Conservation (phyloP, 768 basidiomycete genomes). For the Boletus rufocinnamomeus region DNA sequence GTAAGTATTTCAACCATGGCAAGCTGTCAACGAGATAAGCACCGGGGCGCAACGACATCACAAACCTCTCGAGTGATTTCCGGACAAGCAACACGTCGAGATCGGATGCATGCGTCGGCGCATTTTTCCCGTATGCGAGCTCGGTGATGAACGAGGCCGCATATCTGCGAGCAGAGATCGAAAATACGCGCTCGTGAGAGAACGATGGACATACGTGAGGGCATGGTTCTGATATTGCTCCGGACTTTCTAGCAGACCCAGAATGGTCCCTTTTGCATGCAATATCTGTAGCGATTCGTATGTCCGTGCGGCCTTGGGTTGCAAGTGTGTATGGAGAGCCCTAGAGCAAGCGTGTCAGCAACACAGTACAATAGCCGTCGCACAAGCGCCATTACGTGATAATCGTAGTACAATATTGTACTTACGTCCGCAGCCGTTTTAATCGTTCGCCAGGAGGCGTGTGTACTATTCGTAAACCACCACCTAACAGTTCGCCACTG, state of each 20-base stretch:
- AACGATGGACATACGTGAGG: conserved; percentile 39
- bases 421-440: conserved; percentile 54
- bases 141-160: conserved; percentile 19
- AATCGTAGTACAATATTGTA: neutral
- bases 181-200: conserved; percentile 30
- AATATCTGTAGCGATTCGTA: conserved; percentile 48
- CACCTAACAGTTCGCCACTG: conserved; percentile 48
- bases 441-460: conserved; percentile 52
- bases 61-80: conserved; percentile 23
- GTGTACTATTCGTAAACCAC: conserved; percentile 53
- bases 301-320: conserved; percentile 45
- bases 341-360: conserved; percentile 25
- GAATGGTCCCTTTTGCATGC: conserved; percentile 22
- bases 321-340: conserved; percentile 55
- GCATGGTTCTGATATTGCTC: conserved; percentile 12
- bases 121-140: conserved; percentile 25
- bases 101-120: conserved; percentile 14
- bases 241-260: conserved; percentile 16
- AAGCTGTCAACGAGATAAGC: conserved; percentile 37
- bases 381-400: neutral
- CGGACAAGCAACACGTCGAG: conserved; percentile 23
- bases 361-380: neutral
- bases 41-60: conserved; percentile 29
- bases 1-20: conserved; percentile 46
- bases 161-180: conserved; percentile 12